Evolutionary conservation across 1,284 basidiomycete species (phyloP), one percentile per base, ranked within the genome.

Genomic region (Meira nashicola): DNA sequence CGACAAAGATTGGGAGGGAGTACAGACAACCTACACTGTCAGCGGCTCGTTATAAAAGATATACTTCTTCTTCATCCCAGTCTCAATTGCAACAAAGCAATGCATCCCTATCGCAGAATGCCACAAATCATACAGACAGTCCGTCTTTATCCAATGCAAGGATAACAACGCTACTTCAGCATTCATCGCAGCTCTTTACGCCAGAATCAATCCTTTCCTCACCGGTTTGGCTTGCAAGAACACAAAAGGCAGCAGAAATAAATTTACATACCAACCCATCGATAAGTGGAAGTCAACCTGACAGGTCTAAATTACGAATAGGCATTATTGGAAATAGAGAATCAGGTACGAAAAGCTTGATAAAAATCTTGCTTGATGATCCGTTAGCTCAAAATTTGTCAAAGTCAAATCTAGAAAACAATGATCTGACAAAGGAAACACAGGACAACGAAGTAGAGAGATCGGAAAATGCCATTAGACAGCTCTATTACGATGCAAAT

Each of bases 341-440:
- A 17, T 53, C 50, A 53, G 28, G 28, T n/a, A 53, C 50, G 28
- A 5, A 39, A 25, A 19, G 37, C 17, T 33, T 53, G 28, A 23
- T 41, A 14, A 53, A 17, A n/a, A 6, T n/a, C 11, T 25, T 53
- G n/a, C 50, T 53, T n/a, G 50, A 53, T 38, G 50, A 53, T 14
- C 50, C 50, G 6, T 14, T 53, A 15, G 12, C 17, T 25, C 23
- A 25, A 23, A 19, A 5, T 25, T 3, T 23, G 25, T 5, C 12
- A 25, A 5, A 48, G 21, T 5, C 46, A 9, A 48, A 48, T 23
- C 14, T 8, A 48, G 23, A 23, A 8, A 5, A 2, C 6, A 12
- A 23, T 17, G 6, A 3, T 48, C 7, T 21, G 28, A 8, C 28
- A 33, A 8, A 33, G 8, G 28, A 33, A 33, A 33, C 4, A 8